Evolutionary conservation across 1,139 yeast species (phyloP).

Genomic region (Scheffersomyces insectosa): DNA sequence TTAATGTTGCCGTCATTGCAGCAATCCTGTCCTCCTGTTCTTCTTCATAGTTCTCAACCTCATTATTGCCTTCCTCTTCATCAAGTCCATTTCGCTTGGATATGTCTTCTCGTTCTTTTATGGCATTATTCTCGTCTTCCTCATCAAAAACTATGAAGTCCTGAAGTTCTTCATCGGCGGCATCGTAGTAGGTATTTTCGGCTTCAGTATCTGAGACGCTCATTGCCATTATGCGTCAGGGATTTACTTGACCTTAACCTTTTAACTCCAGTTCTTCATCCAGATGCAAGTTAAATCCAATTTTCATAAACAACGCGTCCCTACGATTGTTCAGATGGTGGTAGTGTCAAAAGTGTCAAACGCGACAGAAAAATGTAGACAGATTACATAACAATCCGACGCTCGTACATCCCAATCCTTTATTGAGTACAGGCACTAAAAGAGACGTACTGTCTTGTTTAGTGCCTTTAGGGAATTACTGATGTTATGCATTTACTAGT

Average conservation of each 20-base stretch:
- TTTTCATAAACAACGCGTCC: not conserved
- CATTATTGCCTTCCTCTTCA: constrained; percentile 11
- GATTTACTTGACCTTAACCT: too few relatives aligned
- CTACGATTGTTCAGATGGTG: too few relatives aligned
- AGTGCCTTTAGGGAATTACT: too few relatives aligned
- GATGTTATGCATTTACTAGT: too few relatives aligned
- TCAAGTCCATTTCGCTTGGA: constrained; percentile 9
- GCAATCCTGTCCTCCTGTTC: constrained; percentile 28
- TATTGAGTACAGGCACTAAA: too few relatives aligned
- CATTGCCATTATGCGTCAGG: not conserved
- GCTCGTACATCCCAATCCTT: too few relatives aligned
- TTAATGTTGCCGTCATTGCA: constrained; percentile 26
- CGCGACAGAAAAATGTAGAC: too few relatives aligned
- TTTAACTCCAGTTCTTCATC: not conserved
- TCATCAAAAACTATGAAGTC: constrained; percentile 24
- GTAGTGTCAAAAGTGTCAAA: too few relatives aligned
- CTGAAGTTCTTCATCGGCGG: constrained; percentile 16
- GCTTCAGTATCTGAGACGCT: not conserved
- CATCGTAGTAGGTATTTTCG: not conserved
- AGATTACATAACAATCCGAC: too few relatives aligned
- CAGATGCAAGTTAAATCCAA: not conserved
- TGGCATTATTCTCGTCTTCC: constrained; percentile 9
- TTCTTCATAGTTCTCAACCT: constrained; percentile 16
- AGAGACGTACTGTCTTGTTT: too few relatives aligned
- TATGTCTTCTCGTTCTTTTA: not conserved